Base-by-base conservation (phyloP, 768 basidiomycete genomes). In the Termitomyces bulborhizus region DNA sequence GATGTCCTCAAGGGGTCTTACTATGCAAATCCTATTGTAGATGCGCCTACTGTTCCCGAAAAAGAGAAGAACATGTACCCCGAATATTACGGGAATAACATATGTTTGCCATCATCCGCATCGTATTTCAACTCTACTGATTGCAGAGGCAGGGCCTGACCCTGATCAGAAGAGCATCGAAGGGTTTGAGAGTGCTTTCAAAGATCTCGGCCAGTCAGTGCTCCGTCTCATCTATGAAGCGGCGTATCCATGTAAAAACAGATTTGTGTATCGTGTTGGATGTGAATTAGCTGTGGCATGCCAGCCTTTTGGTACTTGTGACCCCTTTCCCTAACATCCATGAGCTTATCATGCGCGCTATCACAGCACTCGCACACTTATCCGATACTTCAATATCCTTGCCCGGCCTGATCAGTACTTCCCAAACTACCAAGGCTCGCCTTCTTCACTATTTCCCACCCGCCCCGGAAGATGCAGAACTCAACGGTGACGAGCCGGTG, bases 371-470 rank as follows among this genome's bases (percentile, higher is more conserved):
- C 13, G 70, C 83, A 36, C 79, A 88, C 58, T 66, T 92, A 42
- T 75, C 76, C 2, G 87, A 91, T 66, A 70, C 80, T 1, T 83
- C 83, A 0, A 62, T 89, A 45, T 87, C 90, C 8, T 72, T 98
- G 24, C 78, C 84, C 6, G 68, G 80, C 15, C 71, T 99, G 47
- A 89, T 98, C 64, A 69, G 76, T 16, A 77, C 79, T 3, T 91
- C 91, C 7, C 85, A 88, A 63, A 92, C 90, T 5, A 89, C 84
- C 39, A 98, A 98, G 68, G 96, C 92, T 3, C 82, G 97, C 32
- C 79, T 99, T 12, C 75, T 99, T n/a, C 96, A 99, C 66, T 99
- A 99, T 69, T 99, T 94, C 64, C 90, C 96, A 15, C 84, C 85
- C 9, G 65, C 77, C 27, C 67, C 77, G 1, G 77, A 71, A 45